These are phyloP conservation scores for Colletotrichum incanum DNA, from an alignment of 2,329 filamentous ascomycete genomes.

Conservation along the genomic window DNA sequence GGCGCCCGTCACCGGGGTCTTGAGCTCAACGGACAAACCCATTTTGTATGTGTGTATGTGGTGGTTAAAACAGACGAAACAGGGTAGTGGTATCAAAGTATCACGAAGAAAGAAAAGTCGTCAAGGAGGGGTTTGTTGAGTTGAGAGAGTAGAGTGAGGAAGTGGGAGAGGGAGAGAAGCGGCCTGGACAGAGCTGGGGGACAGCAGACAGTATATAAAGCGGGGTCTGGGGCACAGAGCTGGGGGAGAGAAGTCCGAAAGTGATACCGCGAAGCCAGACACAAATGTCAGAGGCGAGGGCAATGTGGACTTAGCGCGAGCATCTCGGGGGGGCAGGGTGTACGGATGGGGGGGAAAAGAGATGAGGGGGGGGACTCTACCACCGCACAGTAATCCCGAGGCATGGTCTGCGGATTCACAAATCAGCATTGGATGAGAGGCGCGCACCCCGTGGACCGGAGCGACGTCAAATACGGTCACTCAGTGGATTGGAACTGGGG, in stretches of 20 bases:
- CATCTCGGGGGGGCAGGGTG: conserved; percentile 11
- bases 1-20: conserved; percentile 76
- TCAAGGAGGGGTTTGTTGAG: conserved; percentile 4
- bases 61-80: conserved; percentile 24
- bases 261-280: conserved; percentile 32
- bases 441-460: conserved; percentile 23
- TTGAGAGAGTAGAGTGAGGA: conserved; percentile 27
- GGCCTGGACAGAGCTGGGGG: conserved; percentile 9
- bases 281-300: conserved; percentile 31
- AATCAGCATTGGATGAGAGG: conserved; percentile 3
- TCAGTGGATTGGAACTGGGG: conserved; percentile 13
- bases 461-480: conserved; percentile 27
- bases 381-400: conserved; percentile 16
- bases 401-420: conserved; percentile 20
- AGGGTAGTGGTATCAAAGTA: conserved; percentile 36
- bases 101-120: conserved; percentile 19
- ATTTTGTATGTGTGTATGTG: conserved; percentile 48
- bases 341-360: conserved; percentile 21
- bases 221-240: conserved; percentile 36
- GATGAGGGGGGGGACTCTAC: conserved; percentile 8
- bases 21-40: conserved; percentile 72
- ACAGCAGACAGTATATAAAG: conserved; percentile 42
- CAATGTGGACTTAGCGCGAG: conserved; percentile 1
- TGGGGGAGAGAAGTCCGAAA: conserved; percentile 32
- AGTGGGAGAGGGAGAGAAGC: conserved; percentile 7